Percentiles rank a stretch among this genome's conserved stretches.
These are phyloP conservation scores for Gossypium ekmanianum DNA, from an alignment of 345 rosid genomes.

Conservation along the genomic window DNA sequence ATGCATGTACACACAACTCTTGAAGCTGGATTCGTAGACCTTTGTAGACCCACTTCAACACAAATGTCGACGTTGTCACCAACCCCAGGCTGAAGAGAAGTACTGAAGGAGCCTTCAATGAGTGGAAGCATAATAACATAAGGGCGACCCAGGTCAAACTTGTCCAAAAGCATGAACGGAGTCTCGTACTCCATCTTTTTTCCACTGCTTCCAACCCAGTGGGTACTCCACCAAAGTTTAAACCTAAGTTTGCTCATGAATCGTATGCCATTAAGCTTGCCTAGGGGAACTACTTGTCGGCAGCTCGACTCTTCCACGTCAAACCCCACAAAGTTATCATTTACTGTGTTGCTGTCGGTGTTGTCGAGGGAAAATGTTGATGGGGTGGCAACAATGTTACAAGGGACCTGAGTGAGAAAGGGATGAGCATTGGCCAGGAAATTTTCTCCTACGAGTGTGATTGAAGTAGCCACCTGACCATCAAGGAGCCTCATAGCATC, in stretches of 20 bases:
- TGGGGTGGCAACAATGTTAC: slow-evolving; percentile 42
- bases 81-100: slow-evolving; percentile 55
- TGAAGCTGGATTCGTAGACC: slow-evolving; percentile 44
- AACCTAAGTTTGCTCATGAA: slow-evolving; percentile 94
- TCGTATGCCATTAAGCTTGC: slow-evolving; percentile 51
- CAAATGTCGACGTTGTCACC: slow-evolving; percentile 63
- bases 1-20: slow-evolving; percentile 6
- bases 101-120: slow-evolving; percentile 57
- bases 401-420: slow-evolving; percentile 60
- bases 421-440: slow-evolving; percentile 54
- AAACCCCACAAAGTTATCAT: slow-evolving; percentile 48
- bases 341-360: slow-evolving; percentile 15
- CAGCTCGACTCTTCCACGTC: slow-evolving; percentile 29
- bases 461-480: slow-evolving; percentile 6
- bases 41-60: slow-evolving; percentile 74
- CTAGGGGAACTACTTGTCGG: slow-evolving; percentile 55
- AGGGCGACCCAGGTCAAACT: slow-evolving; percentile 48
- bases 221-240: slow-evolving; percentile 97
- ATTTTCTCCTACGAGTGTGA: slow-evolving; percentile 43
- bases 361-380: slow-evolving; percentile 34
- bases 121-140: slow-evolving; percentile 64
- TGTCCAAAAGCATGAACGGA: slow-evolving; percentile 61
- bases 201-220: slow-evolving; percentile 78
- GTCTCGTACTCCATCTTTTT: slow-evolving; percentile 71
- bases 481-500: slow-evolving; percentile 22